Evolutionary conservation across 805 yeast genomes (phyloP).

Genomic region (Candida michaelii): DNA sequence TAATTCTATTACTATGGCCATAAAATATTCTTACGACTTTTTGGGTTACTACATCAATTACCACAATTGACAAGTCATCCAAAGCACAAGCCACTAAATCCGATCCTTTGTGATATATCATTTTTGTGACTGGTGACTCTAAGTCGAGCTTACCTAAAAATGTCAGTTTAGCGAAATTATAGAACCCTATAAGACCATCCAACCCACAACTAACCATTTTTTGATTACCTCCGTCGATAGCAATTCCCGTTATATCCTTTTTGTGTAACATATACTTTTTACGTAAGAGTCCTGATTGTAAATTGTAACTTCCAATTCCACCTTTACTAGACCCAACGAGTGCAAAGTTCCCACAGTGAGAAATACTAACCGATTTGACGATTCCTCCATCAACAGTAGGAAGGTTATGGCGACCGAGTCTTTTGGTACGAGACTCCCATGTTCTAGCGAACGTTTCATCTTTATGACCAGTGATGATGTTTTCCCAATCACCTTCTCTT

Average conservation of each 20-base stretch:
- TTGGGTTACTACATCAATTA: slow-evolving; percentile 79
- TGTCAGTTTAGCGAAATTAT: slow-evolving; percentile 74
- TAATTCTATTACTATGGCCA: slow-evolving; percentile 89
- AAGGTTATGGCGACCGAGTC: slow-evolving; percentile 74
- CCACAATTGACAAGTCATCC: slow-evolving; percentile 81
- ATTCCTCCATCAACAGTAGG: slow-evolving; percentile 74
- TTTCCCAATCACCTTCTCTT: slow-evolving; percentile 91
- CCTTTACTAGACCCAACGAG: slow-evolving; percentile 88
- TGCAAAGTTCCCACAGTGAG: slow-evolving; percentile 95
- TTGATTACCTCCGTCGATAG: slow-evolving; percentile 87
- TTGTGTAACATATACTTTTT: slow-evolving; percentile 69
- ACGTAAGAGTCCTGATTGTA: slow-evolving; percentile 87
- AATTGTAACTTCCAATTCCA: slow-evolving; percentile 78
- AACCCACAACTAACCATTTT: slow-evolving; percentile 83
- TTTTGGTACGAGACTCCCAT: slow-evolving; percentile 79
- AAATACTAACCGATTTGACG: slow-evolving; percentile 73
- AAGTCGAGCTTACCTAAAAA: slow-evolving; percentile 65
- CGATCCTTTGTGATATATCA: slow-evolving; percentile 78
- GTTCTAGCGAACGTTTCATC: slow-evolving; percentile 83
- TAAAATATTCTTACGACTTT: slow-evolving; percentile 80
- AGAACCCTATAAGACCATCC: slow-evolving; percentile 86
- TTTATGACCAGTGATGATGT: slow-evolving; percentile 83
- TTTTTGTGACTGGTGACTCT: slow-evolving; percentile 72
- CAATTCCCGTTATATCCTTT: slow-evolving; percentile 83
- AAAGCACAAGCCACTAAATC: slow-evolving; percentile 82